A percentile compares a stretch with the other conserved stretches of the same genome.
phyloP scores from a whole-genome alignment of 108 stramenopile genomes.

The Fragilaria crotonensis region DNA sequence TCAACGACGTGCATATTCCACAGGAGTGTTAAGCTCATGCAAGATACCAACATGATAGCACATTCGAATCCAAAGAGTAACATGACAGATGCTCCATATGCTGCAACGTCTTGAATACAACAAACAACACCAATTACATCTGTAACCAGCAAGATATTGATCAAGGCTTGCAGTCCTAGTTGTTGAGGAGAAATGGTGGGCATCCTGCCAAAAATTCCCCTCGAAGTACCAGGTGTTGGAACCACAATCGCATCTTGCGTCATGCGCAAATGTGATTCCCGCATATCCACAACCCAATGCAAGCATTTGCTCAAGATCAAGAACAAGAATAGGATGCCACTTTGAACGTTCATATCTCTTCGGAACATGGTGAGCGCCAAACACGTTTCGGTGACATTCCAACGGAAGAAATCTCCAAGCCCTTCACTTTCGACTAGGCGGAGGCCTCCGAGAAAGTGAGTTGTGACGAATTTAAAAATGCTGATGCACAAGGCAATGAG shows the following conservation, averaged over 20 bases:
- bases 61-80: constrained; percentile 94
- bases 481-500: constrained; percentile 52
- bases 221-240: neutral
- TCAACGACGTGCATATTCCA: constrained; percentile 86
- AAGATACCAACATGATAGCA: constrained; percentile 78
- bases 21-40: constrained; percentile 50
- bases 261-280: constrained; percentile 89
- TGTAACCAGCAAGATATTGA: constrained; percentile 43
- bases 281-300: constrained; percentile 90
- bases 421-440: constrained; percentile 87
- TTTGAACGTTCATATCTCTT: constrained; percentile 80
- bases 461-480: constrained; percentile 45
- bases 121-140: constrained; percentile 56
- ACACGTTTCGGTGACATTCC: constrained; percentile 96
- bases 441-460: constrained; percentile 74
- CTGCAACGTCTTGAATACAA: constrained; percentile 44
- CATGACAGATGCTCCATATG: constrained; percentile 72
- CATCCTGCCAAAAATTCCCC: neutral
- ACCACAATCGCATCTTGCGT: constrained; percentile 62
- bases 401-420: constrained; percentile 86
- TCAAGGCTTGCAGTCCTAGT: constrained; percentile 42
- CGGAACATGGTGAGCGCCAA: constrained; percentile 97
- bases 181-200: constrained; percentile 37
- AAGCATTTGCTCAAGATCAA: constrained; percentile 86
- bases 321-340: constrained; percentile 74